Base-by-base conservation (phyloP, 2,329 filamentous ascomycete genomes). In the Dothideomycetes sp. region DNA sequence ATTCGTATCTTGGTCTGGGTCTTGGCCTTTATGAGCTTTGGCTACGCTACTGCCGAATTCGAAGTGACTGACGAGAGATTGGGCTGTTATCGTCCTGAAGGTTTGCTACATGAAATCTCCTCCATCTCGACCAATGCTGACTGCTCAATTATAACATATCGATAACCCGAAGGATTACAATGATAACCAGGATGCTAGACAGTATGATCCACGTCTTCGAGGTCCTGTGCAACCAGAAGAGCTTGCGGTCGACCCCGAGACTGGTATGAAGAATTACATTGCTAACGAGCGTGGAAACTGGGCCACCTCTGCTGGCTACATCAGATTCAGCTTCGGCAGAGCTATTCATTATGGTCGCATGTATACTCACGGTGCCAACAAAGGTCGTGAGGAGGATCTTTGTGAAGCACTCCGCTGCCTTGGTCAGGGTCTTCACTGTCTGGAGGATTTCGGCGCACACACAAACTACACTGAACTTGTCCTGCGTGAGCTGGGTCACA, bases 371-470 rank as follows among this genome's bases (percentile, higher is more conserved):
- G 47, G 47, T 10, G 22, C 67, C 41, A 67, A 70, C 25, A 76
- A 69, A 49, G 68, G 76, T 42, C 75, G 80, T 52, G 78, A 85
- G 56, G 73, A 71, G n/a, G 87, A 94, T 54, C 73, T 93, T 20
- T 80, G 91, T 58, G 89, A 95, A 64, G 83, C 87, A 41, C 74
- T 95, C 33, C 79, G 88, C 40, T 71, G 94, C 13, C 68, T 95
- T 47, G 89, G 89, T 44, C 94, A 87, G 44, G 88, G 82, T 24
- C 74, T 87, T 42, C 89, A 96, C 65, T 94, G 87, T 58, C 66
- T 95, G 17, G 88, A 94, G 65, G 88, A 95, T 58, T 96, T 81
- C 65, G 80, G 87, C 40, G 89, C 88, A 12, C 89, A 95, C 64
- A 93, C 85, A 59, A 95, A 95, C 69, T 95, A 94, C 64, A 78